These are phyloP conservation scores for Bruguiera sexangula DNA, from an alignment of 345 rosid species.

Conservation along the genomic window DNA sequence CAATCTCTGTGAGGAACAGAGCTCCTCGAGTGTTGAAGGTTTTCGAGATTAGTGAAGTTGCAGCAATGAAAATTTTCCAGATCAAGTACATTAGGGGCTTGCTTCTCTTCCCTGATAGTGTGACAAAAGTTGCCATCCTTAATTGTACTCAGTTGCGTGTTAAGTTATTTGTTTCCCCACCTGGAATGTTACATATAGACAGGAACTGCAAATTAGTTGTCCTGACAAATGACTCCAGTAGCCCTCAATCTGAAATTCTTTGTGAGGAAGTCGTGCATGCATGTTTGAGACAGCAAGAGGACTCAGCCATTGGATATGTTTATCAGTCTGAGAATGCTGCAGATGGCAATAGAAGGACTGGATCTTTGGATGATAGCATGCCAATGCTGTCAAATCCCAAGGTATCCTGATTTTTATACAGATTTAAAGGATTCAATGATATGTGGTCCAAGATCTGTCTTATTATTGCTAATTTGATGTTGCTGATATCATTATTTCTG, in stretches of 20 bases:
- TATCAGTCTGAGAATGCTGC: slow-evolving; percentile 17
- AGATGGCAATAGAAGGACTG: slow-evolving; percentile 27
- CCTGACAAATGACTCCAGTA: slow-evolving; percentile 54
- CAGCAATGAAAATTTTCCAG: slow-evolving; percentile 37
- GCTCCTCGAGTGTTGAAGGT: slow-evolving; percentile 41
- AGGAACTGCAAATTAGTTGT: slow-evolving; percentile 43
- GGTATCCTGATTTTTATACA: slow-evolving; percentile 33
- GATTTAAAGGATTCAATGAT: not conserved
- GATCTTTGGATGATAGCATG: slow-evolving; percentile 22
- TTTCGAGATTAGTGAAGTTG: slow-evolving; percentile 37
- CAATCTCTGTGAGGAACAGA: slow-evolving; percentile 48
- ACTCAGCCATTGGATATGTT: slow-evolving; percentile 28
- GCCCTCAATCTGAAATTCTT: slow-evolving; percentile 48
- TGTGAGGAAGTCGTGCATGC: slow-evolving; percentile 40
- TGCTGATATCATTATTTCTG: not conserved
- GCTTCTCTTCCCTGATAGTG: slow-evolving; percentile 57
- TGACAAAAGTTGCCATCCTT: slow-evolving; percentile 49
- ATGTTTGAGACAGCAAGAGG: slow-evolving; percentile 35
- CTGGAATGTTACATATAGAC: slow-evolving; percentile 26
- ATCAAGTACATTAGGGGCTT: slow-evolving; percentile 54
- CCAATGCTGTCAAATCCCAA: slow-evolving; percentile 22
- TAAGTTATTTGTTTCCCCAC: slow-evolving; percentile 26
- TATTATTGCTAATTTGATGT: not conserved
- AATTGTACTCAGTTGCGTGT: slow-evolving; percentile 31
- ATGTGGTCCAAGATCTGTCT: too few species aligned